Base-by-base conservation (phyloP, 352 stramenopile species). In the Pythium coloratum region DNA sequence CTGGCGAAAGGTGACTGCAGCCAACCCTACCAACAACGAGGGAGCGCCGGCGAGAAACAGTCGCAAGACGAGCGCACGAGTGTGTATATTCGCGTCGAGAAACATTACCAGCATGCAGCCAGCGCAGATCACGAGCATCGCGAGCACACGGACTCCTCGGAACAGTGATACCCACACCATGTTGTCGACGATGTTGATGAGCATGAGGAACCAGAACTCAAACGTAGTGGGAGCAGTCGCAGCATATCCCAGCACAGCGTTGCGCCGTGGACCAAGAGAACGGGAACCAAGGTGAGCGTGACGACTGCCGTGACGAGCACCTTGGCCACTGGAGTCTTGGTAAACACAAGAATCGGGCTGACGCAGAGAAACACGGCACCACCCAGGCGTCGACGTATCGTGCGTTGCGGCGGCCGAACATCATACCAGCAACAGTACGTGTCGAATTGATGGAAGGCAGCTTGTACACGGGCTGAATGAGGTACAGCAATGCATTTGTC, bases 141-240 rank as follows among this genome's bases (percentile, higher is more conserved):
- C 26, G 20, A 61, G 2, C 18, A 49, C 32, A 0, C 64, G 64
- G 13, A 64, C 24, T n/a, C 64, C 64, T 10, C 16, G 18, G 13
- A 64, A 53, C 33, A 70, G 18, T 10, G 18, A 24, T 3, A 16
- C 20, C 46, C 47, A 58, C 12, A 64, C 16, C 13, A 55, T 30
- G 36, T 46, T 63, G 47, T 54, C 32, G 34, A 44, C 38, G 18
- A 24, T 16, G 55, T 58, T 69, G 62, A 62, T 46, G 55, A 59
- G 6, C 46, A 69, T 20, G n/a, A 69, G 33, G 32, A 69, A 69
- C 62, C 62, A 69, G 34, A 62, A 69, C 42, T 69, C 62, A 20
- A 69, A 69, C 10, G 55, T 69, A 6, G 3, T 5, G 42, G 14
- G 1, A 58, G 44, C 18, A 69, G 63, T n/a, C 30, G 10, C 2